Percentiles rank a stretch among this genome's conserved stretches.
Conservation (phyloP, 768 basidiomycete genomes). For the Pisolithus microcarpus region DNA sequence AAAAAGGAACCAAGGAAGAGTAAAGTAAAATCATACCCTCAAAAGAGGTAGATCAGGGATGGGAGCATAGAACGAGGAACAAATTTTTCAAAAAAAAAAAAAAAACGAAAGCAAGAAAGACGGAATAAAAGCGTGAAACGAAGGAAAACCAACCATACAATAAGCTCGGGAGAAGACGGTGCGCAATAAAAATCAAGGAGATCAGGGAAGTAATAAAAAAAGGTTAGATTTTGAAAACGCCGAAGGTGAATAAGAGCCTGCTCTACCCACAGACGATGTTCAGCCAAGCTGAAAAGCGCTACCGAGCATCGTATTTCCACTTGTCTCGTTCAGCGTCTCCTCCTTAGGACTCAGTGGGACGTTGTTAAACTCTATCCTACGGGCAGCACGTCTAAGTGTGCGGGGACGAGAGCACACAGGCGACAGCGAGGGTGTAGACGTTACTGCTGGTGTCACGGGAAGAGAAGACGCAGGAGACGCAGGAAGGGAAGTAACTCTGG, state of each 20-base stretch:
- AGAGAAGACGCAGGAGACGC: constrained; percentile 10
- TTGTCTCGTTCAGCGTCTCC: constrained; percentile 18
- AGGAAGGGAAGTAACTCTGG: constrained; percentile 6
- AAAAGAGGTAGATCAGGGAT: not conserved
- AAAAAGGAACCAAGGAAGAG: not conserved
- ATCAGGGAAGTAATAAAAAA: too few species aligned
- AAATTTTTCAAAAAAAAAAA: not conserved
- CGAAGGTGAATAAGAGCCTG: not conserved
- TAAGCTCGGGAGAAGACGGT: too few species aligned
- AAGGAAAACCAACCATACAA: not conserved
- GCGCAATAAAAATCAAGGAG: not conserved
- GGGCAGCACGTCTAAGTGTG: constrained; percentile 32
- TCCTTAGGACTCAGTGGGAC: constrained; percentile 33
- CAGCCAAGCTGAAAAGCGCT: constrained; percentile 68
- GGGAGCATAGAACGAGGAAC: not conserved
- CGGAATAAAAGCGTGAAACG: not conserved
- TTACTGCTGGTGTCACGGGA: constrained; percentile 2
- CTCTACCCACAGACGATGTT: constrained; percentile 9
- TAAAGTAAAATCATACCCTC: not conserved
- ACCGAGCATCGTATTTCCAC: constrained; percentile 40
- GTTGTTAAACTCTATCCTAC: constrained; percentile 63
- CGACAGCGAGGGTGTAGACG: constrained; percentile 10
- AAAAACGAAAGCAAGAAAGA: not conserved
- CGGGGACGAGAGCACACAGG: constrained; percentile 18
- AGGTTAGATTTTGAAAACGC: too few species aligned